A percentile compares a stretch with the other conserved stretches of the same genome.
phyloP scores from a whole-genome alignment of 305 asterid genomes.

The Petunia hybrid region DNA sequence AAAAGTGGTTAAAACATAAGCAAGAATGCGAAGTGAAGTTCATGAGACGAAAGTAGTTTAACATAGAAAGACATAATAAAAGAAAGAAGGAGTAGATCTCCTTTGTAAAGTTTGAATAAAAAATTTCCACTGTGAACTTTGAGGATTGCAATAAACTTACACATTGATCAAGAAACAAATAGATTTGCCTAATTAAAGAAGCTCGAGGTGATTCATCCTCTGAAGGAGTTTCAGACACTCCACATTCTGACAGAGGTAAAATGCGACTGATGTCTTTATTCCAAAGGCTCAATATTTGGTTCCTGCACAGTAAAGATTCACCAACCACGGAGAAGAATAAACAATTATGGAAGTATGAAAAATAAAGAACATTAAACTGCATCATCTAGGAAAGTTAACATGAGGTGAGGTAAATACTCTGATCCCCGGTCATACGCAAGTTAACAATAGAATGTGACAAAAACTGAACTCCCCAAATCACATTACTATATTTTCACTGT shows the following conservation, averaged over 20 bases:
- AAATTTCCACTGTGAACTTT: constrained; percentile 27
- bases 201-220: constrained; percentile 62
- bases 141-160: constrained; percentile 62
- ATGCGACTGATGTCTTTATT: constrained; percentile 91
- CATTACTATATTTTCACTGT: constrained; percentile 14
- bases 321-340: constrained; percentile 38
- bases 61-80: constrained; percentile 34
- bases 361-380: constrained; percentile 28
- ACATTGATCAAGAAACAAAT: constrained; percentile 85
- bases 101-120: constrained; percentile 31
- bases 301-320: constrained; percentile 66
- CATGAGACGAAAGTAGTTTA: constrained; percentile 5
- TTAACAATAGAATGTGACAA: constrained; percentile 5
- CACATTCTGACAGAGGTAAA: constrained; percentile 79
- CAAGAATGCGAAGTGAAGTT: neutral
- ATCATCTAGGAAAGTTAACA: constrained; percentile 28
- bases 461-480: constrained; percentile 15
- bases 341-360: constrained; percentile 31
- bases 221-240: constrained; percentile 62
- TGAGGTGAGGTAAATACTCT: neutral
- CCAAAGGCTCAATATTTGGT: constrained; percentile 86
- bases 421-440: neutral
- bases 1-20: constrained; percentile 36
- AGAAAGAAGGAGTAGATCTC: constrained; percentile 26
- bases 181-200: constrained; percentile 77